Base-by-base conservation (phyloP, 192 early-diverging fungal species). In the Lobulomyces angularis region DNA sequence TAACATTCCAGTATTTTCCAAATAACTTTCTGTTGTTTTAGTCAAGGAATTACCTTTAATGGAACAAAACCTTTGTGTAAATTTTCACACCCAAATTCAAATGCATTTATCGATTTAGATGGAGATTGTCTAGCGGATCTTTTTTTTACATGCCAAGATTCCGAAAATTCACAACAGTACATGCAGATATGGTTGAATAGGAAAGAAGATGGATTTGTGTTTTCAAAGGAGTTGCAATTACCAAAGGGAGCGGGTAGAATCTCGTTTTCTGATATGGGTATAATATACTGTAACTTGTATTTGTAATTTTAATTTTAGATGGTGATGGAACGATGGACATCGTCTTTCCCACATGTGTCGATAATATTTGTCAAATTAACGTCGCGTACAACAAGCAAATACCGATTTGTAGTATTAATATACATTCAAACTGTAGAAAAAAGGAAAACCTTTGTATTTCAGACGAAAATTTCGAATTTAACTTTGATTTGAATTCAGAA, bases 31-130 rank as follows among this genome's bases (percentile, higher is more conserved):
- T n/a, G n/a, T n/a, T n/a, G n/a, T n/a, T n/a, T n/a, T n/a, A n/a
- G n/a, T n/a, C n/a, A 51, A 54, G 46, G 49, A 57, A 52, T 41
- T 2, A 3, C 19, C 4, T 27, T 29, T 9, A 0, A 9, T 18
- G 17, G 37, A 26, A 27, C 57, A 20, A 37, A 48, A 22, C 21
- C 53, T 12, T 62, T 69, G 35, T 94, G 90, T 52, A 61, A 31
- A 28, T 66, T 77, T n/a, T 55, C 81, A 9, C 47, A 69, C 31
- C 84, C 84, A n/a, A 86, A 94, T 50, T 90, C 88, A 0, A 90
- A 80, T 56, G 88, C 88, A 3, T 95, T 91, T 71, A 47, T 95
- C 0, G 90, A 95, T 58, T 53, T 95, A 21, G 65, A 95, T 47
- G 90, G 90, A 18, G 90, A 95, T 67, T 95, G 90, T 53, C 53